Evolutionary conservation across 345 rosid species (phyloP).

Genomic region (Dovyalis caffra): DNA sequence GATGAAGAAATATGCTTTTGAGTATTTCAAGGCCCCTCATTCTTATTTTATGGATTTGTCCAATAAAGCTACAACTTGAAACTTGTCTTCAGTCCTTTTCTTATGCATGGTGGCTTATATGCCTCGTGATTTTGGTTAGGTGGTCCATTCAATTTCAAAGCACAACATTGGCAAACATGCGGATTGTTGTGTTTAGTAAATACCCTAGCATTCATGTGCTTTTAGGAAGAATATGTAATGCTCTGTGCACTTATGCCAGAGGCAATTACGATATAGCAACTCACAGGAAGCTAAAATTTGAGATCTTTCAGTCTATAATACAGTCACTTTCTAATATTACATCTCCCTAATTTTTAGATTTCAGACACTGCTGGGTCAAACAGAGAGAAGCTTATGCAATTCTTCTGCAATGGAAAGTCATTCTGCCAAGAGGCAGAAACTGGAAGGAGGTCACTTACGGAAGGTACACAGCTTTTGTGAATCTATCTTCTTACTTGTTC

Average conservation of each 20-base stretch:
- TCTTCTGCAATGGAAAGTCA: constrained; percentile 65
- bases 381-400: constrained; percentile 43
- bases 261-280: background rate
- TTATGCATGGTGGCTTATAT: background rate
- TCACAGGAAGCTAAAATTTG: background rate
- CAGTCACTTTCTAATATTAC: background rate
- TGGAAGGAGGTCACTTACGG: constrained; percentile 74
- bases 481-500: background rate
- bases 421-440: constrained; percentile 93
- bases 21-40: background rate
- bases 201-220: background rate
- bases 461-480: constrained; percentile 45
- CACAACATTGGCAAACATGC: background rate
- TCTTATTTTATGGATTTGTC: background rate
- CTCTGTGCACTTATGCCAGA: background rate
- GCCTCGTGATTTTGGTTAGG: background rate
- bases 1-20: background rate
- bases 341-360: constrained; percentile 33
- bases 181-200: background rate
- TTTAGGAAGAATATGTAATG: background rate
- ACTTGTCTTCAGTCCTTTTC: background rate
- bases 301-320: constrained; percentile 4
- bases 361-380: constrained; percentile 38
- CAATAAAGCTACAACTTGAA: background rate
- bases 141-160: background rate